Conservation (phyloP, 768 basidiomycete species). For the Leccinellum albellum region DNA sequence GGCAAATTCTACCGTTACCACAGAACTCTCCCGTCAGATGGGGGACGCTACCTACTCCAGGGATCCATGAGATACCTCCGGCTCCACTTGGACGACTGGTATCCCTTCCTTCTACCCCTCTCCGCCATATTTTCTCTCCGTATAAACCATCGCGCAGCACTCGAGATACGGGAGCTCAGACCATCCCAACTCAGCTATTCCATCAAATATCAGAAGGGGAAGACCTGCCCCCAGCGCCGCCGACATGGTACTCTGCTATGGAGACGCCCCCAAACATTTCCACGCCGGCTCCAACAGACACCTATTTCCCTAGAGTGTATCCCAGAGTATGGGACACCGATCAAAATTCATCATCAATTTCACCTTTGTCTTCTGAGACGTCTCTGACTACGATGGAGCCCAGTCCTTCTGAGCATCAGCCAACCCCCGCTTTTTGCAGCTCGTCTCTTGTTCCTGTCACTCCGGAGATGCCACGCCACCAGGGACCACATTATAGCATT, state of each 20-base stretch:
- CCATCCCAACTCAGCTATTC: constrained; percentile 16
- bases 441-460: constrained; percentile 58
- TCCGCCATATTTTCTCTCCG: constrained; percentile 20
- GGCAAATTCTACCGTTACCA: constrained; percentile 29
- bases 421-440: constrained; percentile 47
- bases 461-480: constrained; percentile 60
- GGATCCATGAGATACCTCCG: constrained; percentile 56
- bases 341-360: constrained; percentile 32
- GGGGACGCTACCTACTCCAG: constrained; percentile 59
- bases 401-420: constrained; percentile 14
- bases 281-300: constrained; percentile 55
- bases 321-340: constrained; percentile 83
- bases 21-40: constrained; percentile 37
- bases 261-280: constrained; percentile 75
- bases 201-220: constrained; percentile 28
- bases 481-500: constrained; percentile 73
- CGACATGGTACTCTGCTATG: constrained; percentile 76
- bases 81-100: constrained; percentile 50
- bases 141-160: constrained; percentile 10
- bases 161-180: constrained; percentile 21
- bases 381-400: constrained; percentile 20
- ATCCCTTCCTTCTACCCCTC: constrained; percentile 44
- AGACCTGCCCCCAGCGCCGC: constrained; percentile 57
- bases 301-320: constrained; percentile 80
- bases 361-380: constrained; percentile 29